A percentile compares a stretch with the other conserved stretches of the same genome.
phyloP scores from a whole-genome alignment of 306 rosid species.

The Datisca glomerata region DNA sequence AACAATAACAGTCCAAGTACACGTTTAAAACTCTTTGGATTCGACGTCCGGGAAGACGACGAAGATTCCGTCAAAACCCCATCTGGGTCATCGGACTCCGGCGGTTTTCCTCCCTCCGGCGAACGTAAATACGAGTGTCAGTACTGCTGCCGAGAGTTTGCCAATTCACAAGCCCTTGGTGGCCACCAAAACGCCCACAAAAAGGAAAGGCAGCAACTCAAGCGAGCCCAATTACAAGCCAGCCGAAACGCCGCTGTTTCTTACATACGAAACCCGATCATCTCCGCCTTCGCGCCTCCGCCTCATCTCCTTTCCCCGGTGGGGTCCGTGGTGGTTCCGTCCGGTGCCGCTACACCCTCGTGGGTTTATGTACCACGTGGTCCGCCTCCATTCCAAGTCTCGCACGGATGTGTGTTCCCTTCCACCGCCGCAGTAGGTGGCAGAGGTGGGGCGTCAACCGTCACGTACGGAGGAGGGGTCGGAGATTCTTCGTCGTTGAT shows the following conservation, averaged over 20 bases:
- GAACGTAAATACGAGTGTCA: conserved; percentile 94
- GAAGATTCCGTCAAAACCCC: conserved; percentile 52
- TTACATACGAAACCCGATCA: conserved; percentile 65
- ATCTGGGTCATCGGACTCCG: conserved; percentile 63
- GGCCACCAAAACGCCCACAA: conserved; percentile 99
- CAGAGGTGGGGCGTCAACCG: conserved; percentile 29
- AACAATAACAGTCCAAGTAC: conserved; percentile 24
- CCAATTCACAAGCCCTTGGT: conserved; percentile 95
- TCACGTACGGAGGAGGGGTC: conserved; percentile 32
- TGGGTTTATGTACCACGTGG: conserved; percentile 67
- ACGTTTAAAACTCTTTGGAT: conserved; percentile 75
- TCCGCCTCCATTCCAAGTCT: conserved; percentile 73
- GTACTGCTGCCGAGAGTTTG: conserved; percentile 85
- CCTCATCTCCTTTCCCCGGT: conserved; percentile 64
- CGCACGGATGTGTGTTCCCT: conserved; percentile 74
- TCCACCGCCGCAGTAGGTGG: conserved; percentile 20
- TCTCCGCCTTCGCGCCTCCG: conserved; percentile 88
- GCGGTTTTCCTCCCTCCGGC: conserved; percentile 36
- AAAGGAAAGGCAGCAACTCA: conserved; percentile 91
- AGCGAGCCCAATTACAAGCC: conserved; percentile 88
- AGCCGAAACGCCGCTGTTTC: conserved; percentile 76
- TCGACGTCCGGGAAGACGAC: conserved; percentile 72
- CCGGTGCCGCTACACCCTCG: conserved; percentile 20
- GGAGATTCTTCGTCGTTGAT: conserved; percentile 44
- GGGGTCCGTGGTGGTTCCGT: conserved; percentile 23